A percentile compares a stretch with the other conserved stretches of the same genome.
Conservation (phyloP, 805 yeast species). For the Pichia californica region DNA sequence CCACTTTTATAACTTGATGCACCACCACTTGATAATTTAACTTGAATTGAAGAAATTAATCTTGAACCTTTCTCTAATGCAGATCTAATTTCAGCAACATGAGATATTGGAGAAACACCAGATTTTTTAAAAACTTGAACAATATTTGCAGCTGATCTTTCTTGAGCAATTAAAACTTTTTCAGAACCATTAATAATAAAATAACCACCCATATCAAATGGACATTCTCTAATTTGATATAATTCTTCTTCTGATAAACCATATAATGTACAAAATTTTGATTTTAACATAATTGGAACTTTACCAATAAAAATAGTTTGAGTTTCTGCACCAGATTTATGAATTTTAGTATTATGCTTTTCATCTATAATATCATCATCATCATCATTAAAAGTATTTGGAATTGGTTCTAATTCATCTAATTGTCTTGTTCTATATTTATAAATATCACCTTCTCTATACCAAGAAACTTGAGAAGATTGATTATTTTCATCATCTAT, state of each 20-base stretch:
- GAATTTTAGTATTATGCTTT: conserved; percentile 28
- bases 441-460: conserved; percentile 45
- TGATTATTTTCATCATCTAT: conserved; percentile 60
- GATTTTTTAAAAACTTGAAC: conserved; percentile 98
- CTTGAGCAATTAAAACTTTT: conserved; percentile 97
- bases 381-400: conserved; percentile 44
- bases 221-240: conserved; percentile 95
- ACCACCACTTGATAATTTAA: conserved; percentile 63
- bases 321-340: conserved; percentile 30
- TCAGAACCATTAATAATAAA: conserved; percentile 98
- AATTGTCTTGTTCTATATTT: conserved; percentile 25
- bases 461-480: conserved; percentile 54
- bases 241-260: conserved; percentile 89
- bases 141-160: conserved; percentile 95
- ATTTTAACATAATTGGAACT: conserved; percentile 96
- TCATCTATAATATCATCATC: conserved; percentile 57
- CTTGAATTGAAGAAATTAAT: conserved; percentile 87
- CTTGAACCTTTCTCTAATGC: conserved; percentile 97
- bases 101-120: conserved; percentile 94
- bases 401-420: conserved; percentile 24
- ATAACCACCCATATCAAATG: conserved; percentile 99
- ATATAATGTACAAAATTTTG: conserved; percentile 89
- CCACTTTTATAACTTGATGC: conserved; percentile 41
- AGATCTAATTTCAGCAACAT: conserved; percentile 92
- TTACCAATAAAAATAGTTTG: conserved; percentile 74